Percentiles rank a stretch among this genome's conserved stretches.
Conservation (phyloP, 352 stramenopile species). For the Hyaloperonospora brassicae region DNA sequence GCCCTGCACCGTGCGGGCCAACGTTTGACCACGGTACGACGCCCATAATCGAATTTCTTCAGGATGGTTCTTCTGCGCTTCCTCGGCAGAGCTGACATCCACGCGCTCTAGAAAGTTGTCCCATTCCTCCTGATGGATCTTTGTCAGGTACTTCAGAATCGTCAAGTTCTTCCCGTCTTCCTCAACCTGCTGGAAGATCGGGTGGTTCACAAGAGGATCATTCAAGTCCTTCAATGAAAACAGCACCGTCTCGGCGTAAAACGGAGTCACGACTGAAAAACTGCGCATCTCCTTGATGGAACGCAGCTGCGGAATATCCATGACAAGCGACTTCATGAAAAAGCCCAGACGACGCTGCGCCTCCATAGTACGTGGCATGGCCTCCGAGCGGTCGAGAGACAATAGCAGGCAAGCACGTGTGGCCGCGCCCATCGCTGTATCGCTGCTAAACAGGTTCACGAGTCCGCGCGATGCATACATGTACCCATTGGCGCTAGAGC, state of each 20-base stretch:
- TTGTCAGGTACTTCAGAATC: constrained; percentile 82
- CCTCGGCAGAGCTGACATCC: constrained; percentile 61
- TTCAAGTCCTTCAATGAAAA: constrained; percentile 77
- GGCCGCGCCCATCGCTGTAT: constrained; percentile 64
- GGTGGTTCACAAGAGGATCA: constrained; percentile 75
- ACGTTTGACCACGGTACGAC: constrained; percentile 72
- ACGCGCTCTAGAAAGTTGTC: constrained; percentile 81
- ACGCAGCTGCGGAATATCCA: constrained; percentile 75
- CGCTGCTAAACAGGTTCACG: constrained; percentile 63
- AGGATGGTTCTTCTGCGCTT: constrained; percentile 61
- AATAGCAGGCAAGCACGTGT: constrained; percentile 59
- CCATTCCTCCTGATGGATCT: constrained; percentile 79
- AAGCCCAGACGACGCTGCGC: constrained; percentile 72
- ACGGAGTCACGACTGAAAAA: constrained; percentile 80
- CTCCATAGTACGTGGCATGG: constrained; percentile 55
- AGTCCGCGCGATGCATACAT: constrained; percentile 57
- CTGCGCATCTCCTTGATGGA: constrained; percentile 82
- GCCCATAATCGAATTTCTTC: constrained; percentile 76
- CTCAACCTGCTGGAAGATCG: constrained; percentile 78
- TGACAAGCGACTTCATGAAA: constrained; percentile 83
- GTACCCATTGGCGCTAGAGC: constrained; percentile 54
- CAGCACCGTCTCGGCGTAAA: constrained; percentile 75
- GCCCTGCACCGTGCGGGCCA: constrained; percentile 69
- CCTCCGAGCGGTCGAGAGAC: constrained; percentile 55
- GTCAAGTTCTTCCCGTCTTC: constrained; percentile 80